A percentile compares a stretch with the other conserved stretches of the same genome.
Evolutionary conservation across 2,329 filamentous ascomycete species (phyloP).

Genomic region (Colletotrichum acutatum): DNA sequence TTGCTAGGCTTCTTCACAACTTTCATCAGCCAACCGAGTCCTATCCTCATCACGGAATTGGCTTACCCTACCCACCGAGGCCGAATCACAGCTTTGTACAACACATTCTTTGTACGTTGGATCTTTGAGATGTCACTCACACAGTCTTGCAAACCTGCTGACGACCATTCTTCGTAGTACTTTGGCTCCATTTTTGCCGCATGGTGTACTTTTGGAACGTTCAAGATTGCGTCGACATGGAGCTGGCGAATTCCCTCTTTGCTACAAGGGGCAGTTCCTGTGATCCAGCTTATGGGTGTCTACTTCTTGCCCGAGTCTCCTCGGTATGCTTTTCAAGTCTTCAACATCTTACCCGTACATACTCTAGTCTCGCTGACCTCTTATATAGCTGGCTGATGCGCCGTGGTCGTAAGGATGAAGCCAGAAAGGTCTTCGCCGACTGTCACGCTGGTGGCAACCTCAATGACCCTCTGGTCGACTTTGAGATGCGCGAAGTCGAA

Average conservation of each 20-base stretch:
- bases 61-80: slow-evolving; percentile 48
- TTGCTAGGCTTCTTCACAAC: slow-evolving; percentile 47
- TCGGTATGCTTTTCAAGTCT: not conserved
- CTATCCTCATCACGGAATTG: slow-evolving; percentile 48
- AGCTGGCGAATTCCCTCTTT: slow-evolving; percentile 41
- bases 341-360: not conserved
- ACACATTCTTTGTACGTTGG: slow-evolving; percentile 45
- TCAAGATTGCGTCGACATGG: slow-evolving; percentile 46
- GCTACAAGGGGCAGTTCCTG: slow-evolving; percentile 54
- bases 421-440: slow-evolving; percentile 62
- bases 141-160: not conserved
- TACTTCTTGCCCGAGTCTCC: slow-evolving; percentile 67
- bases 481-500: slow-evolving; percentile 58
- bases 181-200: slow-evolving; percentile 46
- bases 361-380: not conserved
- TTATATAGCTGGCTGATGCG: slow-evolving; percentile 65
- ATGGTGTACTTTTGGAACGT: slow-evolving; percentile 43
- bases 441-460: slow-evolving; percentile 64
- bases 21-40: slow-evolving; percentile 44
- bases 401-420: slow-evolving; percentile 62
- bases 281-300: slow-evolving; percentile 15
- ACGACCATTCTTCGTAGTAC: slow-evolving; percentile 41
- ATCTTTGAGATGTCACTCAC: no score
- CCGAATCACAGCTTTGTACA: slow-evolving; percentile 54
- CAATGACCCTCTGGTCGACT: slow-evolving; percentile 27